Base-by-base conservation (phyloP, 2,329 filamentous ascomycete species). In the Aspergillus versicolor region DNA sequence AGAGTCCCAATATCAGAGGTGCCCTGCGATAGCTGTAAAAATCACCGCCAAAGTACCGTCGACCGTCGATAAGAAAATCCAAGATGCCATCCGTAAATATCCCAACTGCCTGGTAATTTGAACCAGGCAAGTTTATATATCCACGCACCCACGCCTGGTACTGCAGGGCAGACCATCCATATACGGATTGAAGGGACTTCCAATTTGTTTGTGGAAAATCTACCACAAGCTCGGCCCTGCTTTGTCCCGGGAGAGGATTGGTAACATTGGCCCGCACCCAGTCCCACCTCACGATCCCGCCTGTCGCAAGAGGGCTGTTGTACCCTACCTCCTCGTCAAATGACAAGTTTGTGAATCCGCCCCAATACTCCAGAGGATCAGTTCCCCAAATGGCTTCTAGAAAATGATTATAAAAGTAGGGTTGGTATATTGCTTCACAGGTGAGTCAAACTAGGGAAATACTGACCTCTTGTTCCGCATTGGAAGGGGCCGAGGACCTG, bases 111-210 rank as follows among this genome's bases (percentile, higher is more conserved):
- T 62, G 60, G 19, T 67, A 65, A 27, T 70, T 64, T 27, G 70
- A 64, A 9, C 71, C 71, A 19, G 60, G 51, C 5, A 83, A 67
- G 17, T 69, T 66, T n/a, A 83, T 68, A 52, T 74, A 68, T 37
- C 83, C 83, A 48, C 82, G 75, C 24, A 77, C 75, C 83, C 83
- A 86, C 8, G 79, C 80, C 65, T 85, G 83, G 67, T 81, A 85
- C 63, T 86, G 83, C 12, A 82, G 70, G 17, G 81, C 81, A 47
- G 82, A 74, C 84, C 83, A 86, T 45, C 84, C 84, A 65, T 86
- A 85, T 12, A 84, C 70, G 12, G 74, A 69, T 60, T 81, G 79
- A 42, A 84, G 69, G 47, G 79, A 79, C 15, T 70, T 63, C 82
- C 82, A 85, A 58, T 85, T 76, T n/a, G 84, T 71, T 7, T 80